Evolutionary conservation across 306 rosid species (phyloP).

Genomic region (Glycine soja): DNA sequence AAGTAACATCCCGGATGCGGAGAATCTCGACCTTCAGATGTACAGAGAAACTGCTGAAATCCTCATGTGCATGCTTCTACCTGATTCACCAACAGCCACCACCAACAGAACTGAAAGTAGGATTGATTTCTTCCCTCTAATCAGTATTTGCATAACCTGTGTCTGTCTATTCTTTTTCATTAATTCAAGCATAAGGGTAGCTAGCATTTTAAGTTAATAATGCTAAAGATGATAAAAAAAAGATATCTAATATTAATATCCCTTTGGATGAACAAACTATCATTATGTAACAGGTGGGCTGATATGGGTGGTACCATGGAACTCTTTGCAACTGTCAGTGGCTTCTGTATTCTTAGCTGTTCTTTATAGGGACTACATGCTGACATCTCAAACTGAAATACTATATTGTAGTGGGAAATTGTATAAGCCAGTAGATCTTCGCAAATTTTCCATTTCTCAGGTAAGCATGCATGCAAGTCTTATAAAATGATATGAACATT

Average conservation of each 20-base stretch:
- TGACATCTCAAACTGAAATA: slow-evolving; percentile 56
- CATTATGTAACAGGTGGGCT: slow-evolving; percentile 58
- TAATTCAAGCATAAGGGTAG: not conserved
- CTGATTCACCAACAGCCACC: slow-evolving; percentile 73
- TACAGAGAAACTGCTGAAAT: slow-evolving; percentile 70
- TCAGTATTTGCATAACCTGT: not conserved
- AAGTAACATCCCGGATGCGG: slow-evolving; percentile 46
- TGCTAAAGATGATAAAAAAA: slow-evolving; percentile 1
- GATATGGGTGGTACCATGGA: slow-evolving; percentile 69
- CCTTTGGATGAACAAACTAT: slow-evolving; percentile 21
- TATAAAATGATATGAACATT: no score
- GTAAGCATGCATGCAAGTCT: slow-evolving; percentile 29
- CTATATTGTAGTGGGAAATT: slow-evolving; percentile 62
- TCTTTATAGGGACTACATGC: slow-evolving; percentile 75
- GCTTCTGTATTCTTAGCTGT: slow-evolving; percentile 76
- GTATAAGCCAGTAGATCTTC: slow-evolving; percentile 62
- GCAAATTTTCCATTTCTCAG: slow-evolving; percentile 72
- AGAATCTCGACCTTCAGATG: slow-evolving; percentile 71
- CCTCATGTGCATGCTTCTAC: slow-evolving; percentile 64
- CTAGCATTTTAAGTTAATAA: not conserved
- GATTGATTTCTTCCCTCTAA: slow-evolving; percentile 23
- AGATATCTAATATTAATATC: not conserved
- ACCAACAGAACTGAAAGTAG: slow-evolving; percentile 67
- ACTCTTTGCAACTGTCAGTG: slow-evolving; percentile 62
- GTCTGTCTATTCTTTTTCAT: not conserved